Evolutionary conservation across 768 basidiomycete genomes (phyloP).

Genomic region (Trametes elegans): DNA sequence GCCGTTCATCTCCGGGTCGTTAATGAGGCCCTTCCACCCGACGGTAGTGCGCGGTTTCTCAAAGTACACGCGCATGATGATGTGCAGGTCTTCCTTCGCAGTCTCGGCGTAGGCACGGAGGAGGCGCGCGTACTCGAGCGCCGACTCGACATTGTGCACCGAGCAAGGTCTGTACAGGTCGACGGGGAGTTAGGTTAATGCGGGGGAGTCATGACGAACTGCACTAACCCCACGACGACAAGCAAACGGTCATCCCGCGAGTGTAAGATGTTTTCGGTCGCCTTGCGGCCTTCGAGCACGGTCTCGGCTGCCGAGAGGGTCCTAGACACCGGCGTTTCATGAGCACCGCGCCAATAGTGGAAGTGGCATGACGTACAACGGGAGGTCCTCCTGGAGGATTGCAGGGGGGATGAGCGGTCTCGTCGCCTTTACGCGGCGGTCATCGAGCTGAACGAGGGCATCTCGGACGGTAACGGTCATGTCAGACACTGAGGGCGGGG

Average conservation of each 20-base stretch:
- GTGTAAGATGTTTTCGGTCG: slow-evolving; percentile 73
- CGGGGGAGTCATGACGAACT: neutral
- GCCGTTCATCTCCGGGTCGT: slow-evolving; percentile 92
- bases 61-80: slow-evolving; percentile 98
- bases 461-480: slow-evolving; percentile 79
- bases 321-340: slow-evolving; percentile 34
- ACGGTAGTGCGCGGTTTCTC: slow-evolving; percentile 96
- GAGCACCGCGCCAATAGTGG: neutral
- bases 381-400: slow-evolving; percentile 92
- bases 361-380: slow-evolving; percentile 52
- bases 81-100: slow-evolving; percentile 82
- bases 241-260: slow-evolving; percentile 91
- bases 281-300: slow-evolving; percentile 79
- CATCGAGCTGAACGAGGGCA: slow-evolving; percentile 79
- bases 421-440: slow-evolving; percentile 81
- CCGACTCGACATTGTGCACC: slow-evolving; percentile 85
- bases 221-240: slow-evolving; percentile 81
- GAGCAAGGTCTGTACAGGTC: slow-evolving; percentile 76
- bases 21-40: slow-evolving; percentile 99
- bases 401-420: slow-evolving; percentile 92
- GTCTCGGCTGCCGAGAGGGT: slow-evolving; percentile 83
- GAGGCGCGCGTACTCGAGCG: slow-evolving; percentile 81
- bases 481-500: slow-evolving; percentile 39
- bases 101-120: slow-evolving; percentile 77
- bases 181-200: neutral